phyloP scores from a whole-genome alignment of 2,329 filamentous ascomycete genomes.

The Immersiporthe knoxdaviesiana region DNA sequence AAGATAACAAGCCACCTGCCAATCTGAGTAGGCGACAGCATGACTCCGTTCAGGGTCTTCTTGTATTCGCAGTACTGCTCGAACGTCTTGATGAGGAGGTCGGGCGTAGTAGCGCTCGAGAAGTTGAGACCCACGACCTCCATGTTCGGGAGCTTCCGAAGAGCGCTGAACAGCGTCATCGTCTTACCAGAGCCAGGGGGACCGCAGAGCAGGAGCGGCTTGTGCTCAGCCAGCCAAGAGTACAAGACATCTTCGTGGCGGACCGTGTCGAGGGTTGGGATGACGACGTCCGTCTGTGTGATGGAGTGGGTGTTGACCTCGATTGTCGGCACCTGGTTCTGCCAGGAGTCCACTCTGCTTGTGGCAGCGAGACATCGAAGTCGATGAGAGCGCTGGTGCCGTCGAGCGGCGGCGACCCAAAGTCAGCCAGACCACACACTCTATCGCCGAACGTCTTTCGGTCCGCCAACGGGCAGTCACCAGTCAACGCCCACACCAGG shows the following conservation, averaged over 20 bases:
- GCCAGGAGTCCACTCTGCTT: constrained; percentile 90
- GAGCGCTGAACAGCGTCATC: constrained; percentile 97
- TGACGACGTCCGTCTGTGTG: constrained; percentile 97
- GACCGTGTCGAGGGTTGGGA: constrained; percentile 95
- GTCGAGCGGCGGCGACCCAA: constrained; percentile 80
- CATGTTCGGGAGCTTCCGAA: constrained; percentile 97
- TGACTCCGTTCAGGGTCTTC: constrained; percentile 95
- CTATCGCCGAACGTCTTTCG: constrained; percentile 89
- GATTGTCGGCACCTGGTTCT: constrained; percentile 88
- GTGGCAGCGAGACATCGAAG: constrained; percentile 86
- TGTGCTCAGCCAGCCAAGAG: constrained; percentile 98
- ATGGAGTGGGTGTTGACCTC: constrained; percentile 99
- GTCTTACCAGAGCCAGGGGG: constrained; percentile 99
- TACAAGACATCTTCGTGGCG: constrained; percentile 99
- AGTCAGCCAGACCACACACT: constrained; percentile 78
- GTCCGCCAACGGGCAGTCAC: constrained; percentile 87
- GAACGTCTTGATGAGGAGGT: constrained; percentile 97
- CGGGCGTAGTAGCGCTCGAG: constrained; percentile 96
- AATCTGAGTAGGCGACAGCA: constrained; percentile 94
- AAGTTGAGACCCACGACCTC: constrained; percentile 99
- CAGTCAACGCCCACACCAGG: constrained; percentile 92
- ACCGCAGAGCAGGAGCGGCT: constrained; percentile 92
- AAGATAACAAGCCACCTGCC: constrained; percentile 98
- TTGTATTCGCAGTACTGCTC: constrained; percentile 99
- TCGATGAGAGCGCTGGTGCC: constrained; percentile 88